Evolutionary conservation across 2,329 filamentous ascomycete species (phyloP).

Genomic region (Apiospora sp.): DNA sequence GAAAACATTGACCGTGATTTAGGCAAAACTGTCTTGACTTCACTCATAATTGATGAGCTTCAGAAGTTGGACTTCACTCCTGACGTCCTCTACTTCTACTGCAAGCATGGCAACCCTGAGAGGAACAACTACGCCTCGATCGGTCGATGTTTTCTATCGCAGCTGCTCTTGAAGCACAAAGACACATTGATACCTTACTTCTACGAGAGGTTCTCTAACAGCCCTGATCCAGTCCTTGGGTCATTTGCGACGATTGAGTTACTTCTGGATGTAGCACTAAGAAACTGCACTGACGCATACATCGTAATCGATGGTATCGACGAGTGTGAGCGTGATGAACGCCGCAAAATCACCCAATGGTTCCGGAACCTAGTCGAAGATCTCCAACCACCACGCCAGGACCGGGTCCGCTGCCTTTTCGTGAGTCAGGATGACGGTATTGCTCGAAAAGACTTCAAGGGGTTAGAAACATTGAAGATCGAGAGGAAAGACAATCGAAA

Average conservation of each 20-base stretch:
- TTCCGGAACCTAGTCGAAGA: background rate
- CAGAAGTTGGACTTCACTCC: background rate
- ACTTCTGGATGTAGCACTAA: background rate
- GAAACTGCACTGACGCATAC: background rate
- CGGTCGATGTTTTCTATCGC: background rate
- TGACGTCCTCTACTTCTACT: background rate
- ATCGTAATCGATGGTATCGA: slow-evolving; percentile 8
- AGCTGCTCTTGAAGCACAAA: background rate
- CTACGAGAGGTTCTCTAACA: background rate
- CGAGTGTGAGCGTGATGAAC: background rate
- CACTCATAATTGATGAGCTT: background rate
- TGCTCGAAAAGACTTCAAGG: background rate
- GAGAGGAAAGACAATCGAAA: background rate
- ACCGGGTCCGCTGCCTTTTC: background rate
- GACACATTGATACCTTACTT: background rate
- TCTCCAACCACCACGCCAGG: background rate
- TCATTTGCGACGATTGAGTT: background rate
- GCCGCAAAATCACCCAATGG: background rate
- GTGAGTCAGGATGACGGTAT: background rate
- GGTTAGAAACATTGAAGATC: background rate
- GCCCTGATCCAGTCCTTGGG: background rate
- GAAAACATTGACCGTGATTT: background rate
- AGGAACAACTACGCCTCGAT: background rate
- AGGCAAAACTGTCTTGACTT: background rate
- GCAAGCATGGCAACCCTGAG: background rate